A percentile compares a stretch with the other conserved stretches of the same genome.
Evolutionary conservation across 2,329 filamentous ascomycete species (phyloP).

Genomic region (Zymoseptoria crescenta): DNA sequence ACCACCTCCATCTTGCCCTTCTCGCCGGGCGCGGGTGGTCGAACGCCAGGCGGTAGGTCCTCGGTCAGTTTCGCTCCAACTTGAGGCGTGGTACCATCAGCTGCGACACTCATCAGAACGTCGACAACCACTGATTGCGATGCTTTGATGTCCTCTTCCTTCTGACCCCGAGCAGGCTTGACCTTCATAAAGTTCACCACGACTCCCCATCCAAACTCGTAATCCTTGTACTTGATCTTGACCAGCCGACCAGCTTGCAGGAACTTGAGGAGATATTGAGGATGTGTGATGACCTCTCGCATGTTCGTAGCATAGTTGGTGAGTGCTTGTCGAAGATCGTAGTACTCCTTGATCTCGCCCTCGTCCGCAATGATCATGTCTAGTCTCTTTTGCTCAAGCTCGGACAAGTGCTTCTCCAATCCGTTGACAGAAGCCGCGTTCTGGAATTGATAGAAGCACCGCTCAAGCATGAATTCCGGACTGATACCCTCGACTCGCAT

Average conservation of each 20-base stretch:
- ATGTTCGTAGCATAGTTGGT: slow-evolving; percentile 81
- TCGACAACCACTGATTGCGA: slow-evolving; percentile 79
- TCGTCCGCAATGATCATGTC: slow-evolving; percentile 77
- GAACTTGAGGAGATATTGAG: slow-evolving; percentile 75
- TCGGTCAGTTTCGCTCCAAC: slow-evolving; percentile 22
- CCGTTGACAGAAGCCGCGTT: slow-evolving; percentile 79
- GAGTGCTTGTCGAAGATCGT: slow-evolving; percentile 77
- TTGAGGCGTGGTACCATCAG: slow-evolving; percentile 43
- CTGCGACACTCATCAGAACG: slow-evolving; percentile 62
- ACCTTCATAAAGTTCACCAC: slow-evolving; percentile 66
- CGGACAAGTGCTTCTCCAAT: slow-evolving; percentile 73
- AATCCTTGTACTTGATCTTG: slow-evolving; percentile 68
- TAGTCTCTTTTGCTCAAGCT: slow-evolving; percentile 67
- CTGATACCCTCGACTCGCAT: slow-evolving; percentile 98
- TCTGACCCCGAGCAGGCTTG: slow-evolving; percentile 52
- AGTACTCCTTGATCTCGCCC: slow-evolving; percentile 84
- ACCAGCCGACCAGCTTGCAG: slow-evolving; percentile 82
- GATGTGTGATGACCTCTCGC: slow-evolving; percentile 84
- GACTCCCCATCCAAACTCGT: slow-evolving; percentile 92
- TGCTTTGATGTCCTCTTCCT: slow-evolving; percentile 58
- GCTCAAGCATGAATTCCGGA: slow-evolving; percentile 96
- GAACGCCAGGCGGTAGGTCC: slow-evolving; percentile 57
- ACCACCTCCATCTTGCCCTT: slow-evolving; percentile 71
- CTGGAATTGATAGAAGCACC: slow-evolving; percentile 97
- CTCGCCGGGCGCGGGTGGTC: slow-evolving; percentile 54